These are phyloP conservation scores for Mucor indicus DNA, from an alignment of 371 early-diverging fungal species.

Conservation along the genomic window DNA sequence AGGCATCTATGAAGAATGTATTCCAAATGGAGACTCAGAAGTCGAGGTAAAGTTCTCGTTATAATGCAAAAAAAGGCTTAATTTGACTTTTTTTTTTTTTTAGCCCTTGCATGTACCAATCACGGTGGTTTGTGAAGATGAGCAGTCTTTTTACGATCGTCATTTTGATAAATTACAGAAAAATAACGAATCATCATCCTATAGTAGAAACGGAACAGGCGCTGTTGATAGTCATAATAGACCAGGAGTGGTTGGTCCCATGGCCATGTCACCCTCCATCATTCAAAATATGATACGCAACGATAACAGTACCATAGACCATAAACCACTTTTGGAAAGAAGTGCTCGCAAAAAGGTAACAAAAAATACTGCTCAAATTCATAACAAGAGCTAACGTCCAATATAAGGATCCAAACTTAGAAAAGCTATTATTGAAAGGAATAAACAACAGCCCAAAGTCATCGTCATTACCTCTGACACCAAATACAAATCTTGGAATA, in stretches of 20 bases:
- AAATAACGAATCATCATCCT: slow-evolving; percentile 18
- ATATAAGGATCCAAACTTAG: slow-evolving; percentile 5
- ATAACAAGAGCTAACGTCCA: not conserved
- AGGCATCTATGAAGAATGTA: slow-evolving; percentile 43
- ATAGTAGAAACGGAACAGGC: slow-evolving; percentile 20
- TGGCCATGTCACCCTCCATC: slow-evolving; percentile 25
- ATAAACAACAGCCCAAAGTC: slow-evolving; percentile 5
- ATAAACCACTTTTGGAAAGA: not conserved
- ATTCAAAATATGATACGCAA: slow-evolving; percentile 12
- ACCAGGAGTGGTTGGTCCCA: slow-evolving; percentile 38
- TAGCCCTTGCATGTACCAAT: slow-evolving; percentile 41
- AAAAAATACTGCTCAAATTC: not conserved
- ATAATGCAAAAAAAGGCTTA: not conserved
- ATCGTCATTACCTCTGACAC: slow-evolving; percentile 1
- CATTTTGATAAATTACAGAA: slow-evolving; percentile 70
- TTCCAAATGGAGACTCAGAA: slow-evolving; percentile 37
- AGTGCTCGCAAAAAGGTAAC: slow-evolving; percentile 10
- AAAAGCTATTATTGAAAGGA: slow-evolving; percentile 8
- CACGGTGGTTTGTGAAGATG: slow-evolving; percentile 73
- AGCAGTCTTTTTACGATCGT: slow-evolving; percentile 81
- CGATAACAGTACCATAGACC: not conserved
- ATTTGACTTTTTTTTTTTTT: not conserved
- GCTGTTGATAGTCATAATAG: slow-evolving; percentile 12
- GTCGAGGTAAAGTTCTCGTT: slow-evolving; percentile 43
- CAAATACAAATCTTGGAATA: too few relatives aligned